Evolutionary conservation across 176 grass and related monocot genomes (phyloP).

Genomic region (Rhynchospora pubera): DNA sequence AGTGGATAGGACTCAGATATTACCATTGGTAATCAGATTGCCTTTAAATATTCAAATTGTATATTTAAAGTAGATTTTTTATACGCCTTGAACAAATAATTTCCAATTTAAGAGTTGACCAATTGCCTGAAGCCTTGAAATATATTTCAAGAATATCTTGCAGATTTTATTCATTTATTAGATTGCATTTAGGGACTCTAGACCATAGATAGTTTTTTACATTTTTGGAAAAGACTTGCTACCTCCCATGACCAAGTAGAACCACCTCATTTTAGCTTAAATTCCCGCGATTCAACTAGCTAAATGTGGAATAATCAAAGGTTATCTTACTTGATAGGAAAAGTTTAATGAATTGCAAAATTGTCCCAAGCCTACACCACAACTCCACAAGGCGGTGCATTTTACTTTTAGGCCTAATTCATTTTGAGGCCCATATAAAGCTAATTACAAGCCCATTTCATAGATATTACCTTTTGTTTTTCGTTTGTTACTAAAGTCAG

Average conservation of each 20-base stretch:
- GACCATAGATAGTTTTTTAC: background rate
- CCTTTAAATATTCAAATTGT: background rate
- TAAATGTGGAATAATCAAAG: background rate
- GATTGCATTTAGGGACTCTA: background rate
- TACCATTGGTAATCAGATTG: background rate
- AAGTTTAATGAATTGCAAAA: too few species aligned
- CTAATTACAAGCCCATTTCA: too few species aligned
- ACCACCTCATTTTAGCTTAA: background rate
- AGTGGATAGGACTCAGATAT: background rate
- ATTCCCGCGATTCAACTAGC: background rate
- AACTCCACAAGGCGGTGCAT: too few species aligned
- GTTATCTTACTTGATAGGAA: background rate
- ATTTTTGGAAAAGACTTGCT: background rate
- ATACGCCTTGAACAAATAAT: background rate
- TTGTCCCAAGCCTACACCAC: too few species aligned
- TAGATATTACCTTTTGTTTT: too few species aligned
- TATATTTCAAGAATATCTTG: background rate
- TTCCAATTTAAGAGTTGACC: background rate
- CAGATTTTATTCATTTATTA: constrained; percentile 6
- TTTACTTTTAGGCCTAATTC: too few species aligned
- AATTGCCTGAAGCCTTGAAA: background rate
- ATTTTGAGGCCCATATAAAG: too few species aligned
- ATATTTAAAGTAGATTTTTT: background rate
- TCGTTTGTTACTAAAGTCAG: too few species aligned
- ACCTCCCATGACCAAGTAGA: background rate